Evolutionary conservation across 75 land plant genomes (phyloP).

Genomic region (Larix kaempferi): DNA sequence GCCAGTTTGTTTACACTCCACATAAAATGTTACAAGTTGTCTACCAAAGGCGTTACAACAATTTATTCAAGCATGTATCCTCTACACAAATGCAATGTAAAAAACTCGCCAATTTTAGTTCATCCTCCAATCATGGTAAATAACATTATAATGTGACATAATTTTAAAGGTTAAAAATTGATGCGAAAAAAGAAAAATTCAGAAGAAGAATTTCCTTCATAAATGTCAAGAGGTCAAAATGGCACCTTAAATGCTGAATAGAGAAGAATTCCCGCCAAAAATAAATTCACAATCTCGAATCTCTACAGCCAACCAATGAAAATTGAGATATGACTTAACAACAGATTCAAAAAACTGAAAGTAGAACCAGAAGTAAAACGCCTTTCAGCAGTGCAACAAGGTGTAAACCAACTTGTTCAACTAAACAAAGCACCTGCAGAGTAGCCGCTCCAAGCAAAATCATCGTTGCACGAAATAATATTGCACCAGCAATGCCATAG

Average conservation of each 20-base stretch:
- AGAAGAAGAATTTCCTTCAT: background rate
- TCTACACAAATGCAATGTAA: background rate
- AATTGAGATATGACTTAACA: conserved; percentile 5
- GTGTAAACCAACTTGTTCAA: background rate
- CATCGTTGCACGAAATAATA: conserved; percentile 78
- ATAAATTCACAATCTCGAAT: conserved; percentile 89
- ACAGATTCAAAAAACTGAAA: background rate
- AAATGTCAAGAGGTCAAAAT: background rate
- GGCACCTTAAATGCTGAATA: conserved; percentile 89
- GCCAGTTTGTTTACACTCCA: background rate
- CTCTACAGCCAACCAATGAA: conserved; percentile 42
- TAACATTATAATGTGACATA: background rate
- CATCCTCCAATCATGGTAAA: background rate
- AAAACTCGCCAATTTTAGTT: background rate
- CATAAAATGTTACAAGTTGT: background rate
- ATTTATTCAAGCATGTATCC: background rate
- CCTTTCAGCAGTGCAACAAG: background rate
- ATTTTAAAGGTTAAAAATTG: background rate
- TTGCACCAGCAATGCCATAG: conserved; percentile 98
- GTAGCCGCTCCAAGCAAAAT: conserved; percentile 90
- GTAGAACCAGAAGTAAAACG: background rate
- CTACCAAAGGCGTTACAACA: background rate
- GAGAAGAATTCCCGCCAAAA: conserved; percentile 81
- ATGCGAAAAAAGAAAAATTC: background rate
- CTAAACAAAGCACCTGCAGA: conserved; percentile 55